Percentiles rank a stretch among this genome's conserved stretches.
These are phyloP conservation scores for Malus hybrid DNA, from an alignment of 331 rosid genomes.

Conservation along the genomic window DNA sequence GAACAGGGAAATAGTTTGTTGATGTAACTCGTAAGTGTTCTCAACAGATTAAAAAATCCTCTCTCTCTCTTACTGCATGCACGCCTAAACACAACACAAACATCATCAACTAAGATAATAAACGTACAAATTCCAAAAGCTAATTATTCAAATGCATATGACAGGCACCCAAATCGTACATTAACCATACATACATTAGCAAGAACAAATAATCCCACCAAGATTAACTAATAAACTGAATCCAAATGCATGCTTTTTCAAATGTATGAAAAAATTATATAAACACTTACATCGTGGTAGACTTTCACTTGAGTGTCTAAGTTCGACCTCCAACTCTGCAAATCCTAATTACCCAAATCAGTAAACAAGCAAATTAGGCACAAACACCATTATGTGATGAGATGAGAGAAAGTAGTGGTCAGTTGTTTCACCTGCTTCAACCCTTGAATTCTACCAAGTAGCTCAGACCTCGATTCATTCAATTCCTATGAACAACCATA, in stretches of 20 bases:
- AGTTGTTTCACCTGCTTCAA: slow-evolving; percentile 61
- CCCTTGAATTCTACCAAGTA: slow-evolving; percentile 68
- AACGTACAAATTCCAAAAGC: not conserved
- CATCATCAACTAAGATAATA: not conserved
- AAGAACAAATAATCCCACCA: not conserved
- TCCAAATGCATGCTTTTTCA: not conserved
- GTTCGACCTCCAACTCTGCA: slow-evolving; percentile 89
- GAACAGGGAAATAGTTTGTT: not conserved
- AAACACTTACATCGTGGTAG: slow-evolving; percentile 70
- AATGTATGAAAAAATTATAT: not conserved
- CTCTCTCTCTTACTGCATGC: not conserved
- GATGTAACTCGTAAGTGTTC: not conserved
- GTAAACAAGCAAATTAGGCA: not conserved
- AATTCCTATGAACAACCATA: slow-evolving; percentile 55
- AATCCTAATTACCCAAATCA: slow-evolving; percentile 50
- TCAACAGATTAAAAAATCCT: too few species aligned
- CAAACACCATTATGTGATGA: not conserved
- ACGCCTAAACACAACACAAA: not conserved
- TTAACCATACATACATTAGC: not conserved
- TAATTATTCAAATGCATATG: not conserved
- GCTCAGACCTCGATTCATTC: slow-evolving; percentile 87
- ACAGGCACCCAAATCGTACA: not conserved
- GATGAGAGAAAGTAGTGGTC: not conserved
- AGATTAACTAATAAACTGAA: not conserved
- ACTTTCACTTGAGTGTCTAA: slow-evolving; percentile 79